Percentiles rank a stretch among this genome's conserved stretches.
Evolutionary conservation across 2,329 filamentous ascomycete species (phyloP).

Genomic region (Decorospora gaudefroyi): DNA sequence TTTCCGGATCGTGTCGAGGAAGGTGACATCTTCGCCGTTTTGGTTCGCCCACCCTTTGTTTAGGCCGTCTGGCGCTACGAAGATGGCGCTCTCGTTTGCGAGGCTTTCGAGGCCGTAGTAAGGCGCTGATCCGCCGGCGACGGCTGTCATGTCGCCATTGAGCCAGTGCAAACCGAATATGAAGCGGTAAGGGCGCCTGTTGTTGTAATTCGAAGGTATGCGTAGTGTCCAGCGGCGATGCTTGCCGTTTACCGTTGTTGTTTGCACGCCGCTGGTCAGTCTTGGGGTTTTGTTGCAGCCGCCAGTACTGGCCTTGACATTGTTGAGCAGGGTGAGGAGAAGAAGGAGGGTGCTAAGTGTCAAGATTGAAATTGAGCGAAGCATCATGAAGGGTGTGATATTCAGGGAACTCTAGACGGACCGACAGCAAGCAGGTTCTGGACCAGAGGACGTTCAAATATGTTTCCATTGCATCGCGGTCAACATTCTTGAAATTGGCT

Average conservation of each 20-base stretch:
- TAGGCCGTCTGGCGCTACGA: slow-evolving; percentile 52
- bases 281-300: slow-evolving; percentile 24
- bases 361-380: slow-evolving; percentile 13
- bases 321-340: slow-evolving; percentile 11
- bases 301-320: slow-evolving; percentile 10
- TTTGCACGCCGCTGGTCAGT: slow-evolving; percentile 15
- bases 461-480: background rate
- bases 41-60: slow-evolving; percentile 51
- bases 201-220: slow-evolving; percentile 50
- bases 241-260: slow-evolving; percentile 29
- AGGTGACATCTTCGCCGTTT: slow-evolving; percentile 50
- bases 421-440: background rate
- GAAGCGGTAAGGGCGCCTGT: slow-evolving; percentile 47
- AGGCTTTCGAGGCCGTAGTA: slow-evolving; percentile 52
- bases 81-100: slow-evolving; percentile 49
- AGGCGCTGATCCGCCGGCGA: slow-evolving; percentile 34
- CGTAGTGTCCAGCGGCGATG: slow-evolving; percentile 21
- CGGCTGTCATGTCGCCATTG: slow-evolving; percentile 47
- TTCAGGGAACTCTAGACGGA: background rate
- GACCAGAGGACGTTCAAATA: slow-evolving; percentile 4
- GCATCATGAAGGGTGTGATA: slow-evolving; percentile 8
- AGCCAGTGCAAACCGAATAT: slow-evolving; percentile 53
- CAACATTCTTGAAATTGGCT: too few relatives aligned
- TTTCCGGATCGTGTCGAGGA: slow-evolving; percentile 49
- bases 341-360: slow-evolving; percentile 14